phyloP scores from a whole-genome alignment of 225 moss, liverwort and hornwort species.

The Pseudisothecium myosuroides region DNA sequence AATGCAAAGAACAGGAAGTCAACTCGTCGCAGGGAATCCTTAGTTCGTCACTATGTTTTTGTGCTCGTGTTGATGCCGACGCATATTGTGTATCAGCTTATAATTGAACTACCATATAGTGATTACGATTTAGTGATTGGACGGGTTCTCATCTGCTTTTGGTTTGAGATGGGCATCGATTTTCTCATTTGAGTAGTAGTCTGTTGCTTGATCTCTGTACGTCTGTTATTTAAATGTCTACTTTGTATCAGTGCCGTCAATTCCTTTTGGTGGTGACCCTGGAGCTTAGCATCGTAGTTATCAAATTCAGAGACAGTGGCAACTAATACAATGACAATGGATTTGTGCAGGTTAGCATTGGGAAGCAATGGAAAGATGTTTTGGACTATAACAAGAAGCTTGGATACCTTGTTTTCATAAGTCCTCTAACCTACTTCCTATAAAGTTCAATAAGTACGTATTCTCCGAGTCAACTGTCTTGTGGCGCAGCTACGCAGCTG shows the following conservation, averaged over 20 bases:
- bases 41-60: no score
- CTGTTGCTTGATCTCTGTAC: background rate
- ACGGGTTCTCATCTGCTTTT: background rate
- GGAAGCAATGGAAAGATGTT: constrained; percentile 90
- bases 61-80: no score
- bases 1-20: no score
- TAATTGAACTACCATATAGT: background rate
- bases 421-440: background rate
- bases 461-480: background rate
- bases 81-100: background rate
- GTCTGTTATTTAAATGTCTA: background rate
- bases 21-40: no score
- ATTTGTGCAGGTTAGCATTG: constrained; percentile 57
- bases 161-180: background rate
- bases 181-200: background rate
- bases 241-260: background rate
- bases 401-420: constrained; percentile 59
- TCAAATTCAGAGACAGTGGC: background rate
- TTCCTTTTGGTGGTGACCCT: background rate
- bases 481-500: background rate
- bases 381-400: constrained; percentile 78
- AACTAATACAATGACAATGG: background rate
- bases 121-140: background rate
- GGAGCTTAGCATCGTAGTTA: no score
- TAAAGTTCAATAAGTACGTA: background rate